Base-by-base conservation (phyloP, 148 eudicot genomes). In the Gaultheria prostrata region DNA sequence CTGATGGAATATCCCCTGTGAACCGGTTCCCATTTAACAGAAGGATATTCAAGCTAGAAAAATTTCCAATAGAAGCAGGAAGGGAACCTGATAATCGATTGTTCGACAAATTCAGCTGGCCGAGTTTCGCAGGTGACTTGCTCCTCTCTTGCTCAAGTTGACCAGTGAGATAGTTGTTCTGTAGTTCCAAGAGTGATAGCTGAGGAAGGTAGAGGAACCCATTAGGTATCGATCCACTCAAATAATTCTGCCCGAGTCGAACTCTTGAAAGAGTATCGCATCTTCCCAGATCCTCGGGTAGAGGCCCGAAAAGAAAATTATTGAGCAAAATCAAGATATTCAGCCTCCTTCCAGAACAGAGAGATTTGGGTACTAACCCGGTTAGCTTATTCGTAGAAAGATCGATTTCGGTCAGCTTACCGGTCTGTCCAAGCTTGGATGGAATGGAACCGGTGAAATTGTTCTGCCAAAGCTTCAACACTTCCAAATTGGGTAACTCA, bases 391-490 rank as follows among this genome's bases (percentile, higher is more conserved):
- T 92, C 18, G 87, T 87, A 0, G 93, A 88, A 73, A 92, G 89
- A 86, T 92, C 93, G 24, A 92, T 84, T 20, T 84, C 85, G 1
- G 49, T 46, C 4, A 91, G 82, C 21, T 82, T 86, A 63, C 90
- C 88, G n/a, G 87, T 92, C 53, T 70, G 51, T 61, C 95, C 95
- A n/a, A 92, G 89, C 78, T 80, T 79, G 2, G 84, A 53, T 32
- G 95, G 95, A 51, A 92, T 90, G 15, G 86, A 84, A 1, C 92
- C 89, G 2, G 90, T 87, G 88, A 92, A 90, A 56, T 91, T 91
- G 84, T 91, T 92, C 69, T 82, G 57, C 91, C 91, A 91, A 21
- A 90, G 89, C 20, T 91, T 89, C 77, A 92, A 56, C 35, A 83
- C 82, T 80, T 87, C 86, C 83, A 91, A 83, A 21, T 89, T 86